Base-by-base conservation (phyloP, 2,329 filamentous ascomycete genomes). In the Triangularia verruculosa region DNA sequence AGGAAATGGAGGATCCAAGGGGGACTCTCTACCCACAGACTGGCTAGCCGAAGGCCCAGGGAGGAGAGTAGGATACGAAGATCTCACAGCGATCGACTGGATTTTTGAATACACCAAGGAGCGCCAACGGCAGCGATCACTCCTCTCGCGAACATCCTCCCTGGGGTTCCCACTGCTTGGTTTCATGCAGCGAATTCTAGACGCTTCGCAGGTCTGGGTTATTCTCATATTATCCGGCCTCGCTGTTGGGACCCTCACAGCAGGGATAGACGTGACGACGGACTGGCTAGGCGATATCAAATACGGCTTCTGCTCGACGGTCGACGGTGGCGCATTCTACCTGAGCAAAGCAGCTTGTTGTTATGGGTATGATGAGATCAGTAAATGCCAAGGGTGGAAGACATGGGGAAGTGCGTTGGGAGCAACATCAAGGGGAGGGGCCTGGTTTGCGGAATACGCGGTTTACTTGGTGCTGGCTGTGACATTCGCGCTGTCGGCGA, bases 21-120 rank as follows among this genome's bases (percentile, higher is more conserved):
- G 17, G 11, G 51, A 54, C 51, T 27, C 51, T 1, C 9, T 54
- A 6, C 76, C 82, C 3, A 75, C 83, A 54, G 94, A 98, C 76
- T 98, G 94, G 94, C 91, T 96, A 74, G 84, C 89, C 56, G 94
- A 97, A 76, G 93, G 92, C 0, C 93, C 92, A 0, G 93, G 93
- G 1, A 86, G 92, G 60, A 87, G 95, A 72, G 93, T 97, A 39
- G 94, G 91, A 61, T 99, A 99, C 78, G 94, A 97, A 73, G 91
- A 99, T 78, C 82, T 97, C 75, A 97, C 94, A 15, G 94, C 95
- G 64, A 99, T 99, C 75, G 95, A 99, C 79, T 99, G 95, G 95
- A 98, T 98, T 74, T 98, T 97, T 72, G 95, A 99, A 77, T 97
- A 98, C 74, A 95, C 91, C 59, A 97, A 97, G 76, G 95, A 99